phyloP scores from a whole-genome alignment of 352 stramenopile species.

The Plasmopara halstedii region DNA sequence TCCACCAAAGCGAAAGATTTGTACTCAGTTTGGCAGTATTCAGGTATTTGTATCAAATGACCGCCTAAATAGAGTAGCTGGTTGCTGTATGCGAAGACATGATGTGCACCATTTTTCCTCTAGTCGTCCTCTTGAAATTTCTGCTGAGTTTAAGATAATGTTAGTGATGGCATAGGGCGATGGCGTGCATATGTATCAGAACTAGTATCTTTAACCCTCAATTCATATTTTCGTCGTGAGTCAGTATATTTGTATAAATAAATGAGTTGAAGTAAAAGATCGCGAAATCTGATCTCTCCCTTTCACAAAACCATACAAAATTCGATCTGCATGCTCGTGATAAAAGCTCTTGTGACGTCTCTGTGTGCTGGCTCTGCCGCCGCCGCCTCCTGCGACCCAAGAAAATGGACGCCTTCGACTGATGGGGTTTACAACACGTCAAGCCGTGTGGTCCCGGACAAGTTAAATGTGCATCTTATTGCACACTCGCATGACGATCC shows the following conservation, averaged over 20 bases:
- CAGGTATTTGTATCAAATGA: too few relatives aligned
- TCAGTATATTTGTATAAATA: neutral
- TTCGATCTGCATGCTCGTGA: constrained; percentile 1
- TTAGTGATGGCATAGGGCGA: too few relatives aligned
- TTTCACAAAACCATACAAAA: neutral
- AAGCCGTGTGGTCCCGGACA: constrained; percentile 36
- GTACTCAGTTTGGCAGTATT: too few relatives aligned
- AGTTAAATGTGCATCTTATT: constrained; percentile 95
- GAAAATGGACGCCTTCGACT: constrained; percentile 54
- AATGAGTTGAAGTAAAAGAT: constrained; percentile 7
- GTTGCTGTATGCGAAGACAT: too few relatives aligned
- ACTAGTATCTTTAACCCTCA: neutral
- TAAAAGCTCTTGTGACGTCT: neutral
- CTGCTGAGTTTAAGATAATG: too few relatives aligned
- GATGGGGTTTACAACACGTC: constrained; percentile 69
- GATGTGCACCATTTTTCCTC: too few relatives aligned
- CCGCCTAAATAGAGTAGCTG: too few relatives aligned
- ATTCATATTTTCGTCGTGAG: neutral
- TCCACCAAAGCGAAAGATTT: too few relatives aligned
- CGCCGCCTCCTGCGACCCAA: constrained; percentile 33
- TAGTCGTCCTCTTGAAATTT: too few relatives aligned
- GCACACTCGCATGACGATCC: constrained; percentile 95
- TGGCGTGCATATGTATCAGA: too few relatives aligned
- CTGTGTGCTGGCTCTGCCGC: constrained; percentile 1
- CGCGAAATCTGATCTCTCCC: constrained; percentile 2